A percentile compares a stretch with the other conserved stretches of the same genome.
Evolutionary conservation across 805 yeast species (phyloP).

Genomic region (Lipomyces starkeyi): DNA sequence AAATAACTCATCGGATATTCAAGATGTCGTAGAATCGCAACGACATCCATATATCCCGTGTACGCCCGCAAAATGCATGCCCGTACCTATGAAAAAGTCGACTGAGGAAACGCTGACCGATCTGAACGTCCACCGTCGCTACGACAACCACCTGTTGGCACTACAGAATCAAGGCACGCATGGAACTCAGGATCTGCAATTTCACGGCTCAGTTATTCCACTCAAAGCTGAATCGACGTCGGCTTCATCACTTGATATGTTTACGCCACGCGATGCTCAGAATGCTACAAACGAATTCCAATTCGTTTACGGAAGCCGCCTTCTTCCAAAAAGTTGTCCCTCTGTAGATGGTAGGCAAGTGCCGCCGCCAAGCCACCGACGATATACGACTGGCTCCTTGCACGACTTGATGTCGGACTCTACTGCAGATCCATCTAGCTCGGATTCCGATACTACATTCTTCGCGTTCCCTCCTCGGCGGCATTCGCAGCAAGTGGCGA

Average conservation of each 20-base stretch:
- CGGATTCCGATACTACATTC: not conserved
- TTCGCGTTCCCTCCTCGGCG: not conserved
- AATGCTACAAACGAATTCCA: slow-evolving; percentile 3
- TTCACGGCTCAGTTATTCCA: not conserved
- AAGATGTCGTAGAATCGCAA: not conserved
- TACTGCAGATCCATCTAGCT: not conserved
- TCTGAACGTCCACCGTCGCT: not conserved
- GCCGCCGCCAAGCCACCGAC: slow-evolving; percentile 10
- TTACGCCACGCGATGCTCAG: slow-evolving; percentile 11
- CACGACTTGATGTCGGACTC: slow-evolving; percentile 3
- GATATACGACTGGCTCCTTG: slow-evolving; percentile 21
- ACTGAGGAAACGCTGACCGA: not conserved
- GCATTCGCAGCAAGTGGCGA: not conserved
- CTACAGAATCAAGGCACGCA: not conserved
- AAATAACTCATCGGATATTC: not conserved
- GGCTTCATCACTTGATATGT: not conserved
- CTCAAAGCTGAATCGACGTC: slow-evolving; percentile 5
- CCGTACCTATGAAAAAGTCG: not conserved
- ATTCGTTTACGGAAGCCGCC: slow-evolving; percentile 4
- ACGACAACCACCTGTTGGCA: not conserved
- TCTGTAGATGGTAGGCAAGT: not conserved
- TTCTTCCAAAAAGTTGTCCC: not conserved
- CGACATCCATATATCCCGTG: not conserved
- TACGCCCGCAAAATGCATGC: not conserved
- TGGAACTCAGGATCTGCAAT: slow-evolving; percentile 6